Evolutionary conservation across 2,329 filamentous ascomycete species (phyloP).

Genomic region (Aschersonia sp.): DNA sequence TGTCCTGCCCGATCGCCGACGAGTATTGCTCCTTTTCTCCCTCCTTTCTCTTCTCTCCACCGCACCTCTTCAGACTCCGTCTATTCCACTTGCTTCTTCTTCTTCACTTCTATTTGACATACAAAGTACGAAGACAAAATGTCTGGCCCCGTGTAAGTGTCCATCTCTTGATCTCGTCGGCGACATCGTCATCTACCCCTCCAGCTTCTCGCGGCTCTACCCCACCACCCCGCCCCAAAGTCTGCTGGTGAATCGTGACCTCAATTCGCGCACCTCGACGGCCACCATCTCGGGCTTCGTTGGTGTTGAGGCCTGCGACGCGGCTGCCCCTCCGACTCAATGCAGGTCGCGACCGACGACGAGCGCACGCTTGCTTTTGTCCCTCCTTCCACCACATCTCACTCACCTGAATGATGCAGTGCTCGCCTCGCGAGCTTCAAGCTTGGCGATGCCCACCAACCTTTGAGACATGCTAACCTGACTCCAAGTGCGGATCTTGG

Average conservation of each 20-base stretch:
- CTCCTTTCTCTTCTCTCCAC: conserved; percentile 5
- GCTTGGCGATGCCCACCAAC: conserved; percentile 46
- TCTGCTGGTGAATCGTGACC: conserved; percentile 10
- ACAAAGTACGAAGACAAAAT: conserved; percentile 24
- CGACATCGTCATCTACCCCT: conserved; percentile 6
- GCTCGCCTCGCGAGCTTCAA: conserved; percentile 62
- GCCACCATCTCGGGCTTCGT: conserved; percentile 1
- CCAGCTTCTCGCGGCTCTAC: conserved; percentile 14
- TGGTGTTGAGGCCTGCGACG: too few relatives aligned
- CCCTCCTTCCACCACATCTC: neutral
- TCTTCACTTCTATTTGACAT: neutral
- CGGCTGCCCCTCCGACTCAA: too few relatives aligned
- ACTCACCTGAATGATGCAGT: conserved; percentile 30
- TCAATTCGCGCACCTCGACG: conserved; percentile 19
- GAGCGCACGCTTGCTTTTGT: conserved; percentile 1
- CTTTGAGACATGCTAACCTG: conserved; percentile 40
- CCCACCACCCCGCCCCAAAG: conserved; percentile 24
- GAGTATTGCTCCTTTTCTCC: neutral
- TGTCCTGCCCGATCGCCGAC: conserved; percentile 3
- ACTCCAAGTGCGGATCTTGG: conserved; percentile 67
- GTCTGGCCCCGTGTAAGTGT: conserved; percentile 55
- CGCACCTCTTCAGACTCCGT: neutral
- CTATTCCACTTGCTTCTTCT: neutral
- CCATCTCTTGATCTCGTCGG: neutral
- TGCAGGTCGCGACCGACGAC: too few relatives aligned